A percentile compares a stretch with the other conserved stretches of the same genome.
phyloP scores from a whole-genome alignment of 306 rosid genomes.

The Cicer yamashitae region DNA sequence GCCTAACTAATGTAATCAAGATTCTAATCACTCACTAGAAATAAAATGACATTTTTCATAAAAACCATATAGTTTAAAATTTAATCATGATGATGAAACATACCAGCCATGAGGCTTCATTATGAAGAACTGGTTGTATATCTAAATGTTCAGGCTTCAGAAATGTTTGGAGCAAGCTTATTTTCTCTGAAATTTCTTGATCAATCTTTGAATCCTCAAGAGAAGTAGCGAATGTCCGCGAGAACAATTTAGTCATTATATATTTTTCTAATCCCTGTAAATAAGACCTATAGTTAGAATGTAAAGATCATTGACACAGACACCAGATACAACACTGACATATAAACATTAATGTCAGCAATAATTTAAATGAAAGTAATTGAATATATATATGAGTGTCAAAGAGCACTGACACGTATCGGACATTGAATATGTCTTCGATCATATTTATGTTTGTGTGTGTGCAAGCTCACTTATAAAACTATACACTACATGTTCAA shows the following conservation, averaged over 20 bases:
- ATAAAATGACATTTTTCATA: neutral
- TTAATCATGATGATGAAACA: slow-evolving; percentile 14
- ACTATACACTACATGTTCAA: too few species aligned
- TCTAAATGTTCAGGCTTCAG: slow-evolving; percentile 76
- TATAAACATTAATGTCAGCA: too few species aligned
- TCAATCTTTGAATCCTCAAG: slow-evolving; percentile 62
- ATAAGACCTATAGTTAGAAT: neutral
- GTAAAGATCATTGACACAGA: too few species aligned
- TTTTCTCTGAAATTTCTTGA: slow-evolving; percentile 58
- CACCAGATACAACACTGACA: too few species aligned
- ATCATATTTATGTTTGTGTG: too few species aligned
- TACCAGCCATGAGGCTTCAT: slow-evolving; percentile 76
- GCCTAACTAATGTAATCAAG: neutral
- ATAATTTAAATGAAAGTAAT: too few species aligned
- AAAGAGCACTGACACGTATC: too few species aligned
- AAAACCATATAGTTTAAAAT: neutral
- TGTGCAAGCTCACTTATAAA: too few species aligned
- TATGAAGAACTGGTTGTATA: slow-evolving; percentile 58
- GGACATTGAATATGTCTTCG: too few species aligned
- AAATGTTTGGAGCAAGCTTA: slow-evolving; percentile 62
- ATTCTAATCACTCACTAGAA: neutral
- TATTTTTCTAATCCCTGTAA: slow-evolving; percentile 77
- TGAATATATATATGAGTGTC: too few species aligned
- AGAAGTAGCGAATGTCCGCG: slow-evolving; percentile 60
- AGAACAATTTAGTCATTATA: slow-evolving; percentile 72